Evolutionary conservation across 1,284 basidiomycete genomes (phyloP).

Genomic region (Ustilago crameri): DNA sequence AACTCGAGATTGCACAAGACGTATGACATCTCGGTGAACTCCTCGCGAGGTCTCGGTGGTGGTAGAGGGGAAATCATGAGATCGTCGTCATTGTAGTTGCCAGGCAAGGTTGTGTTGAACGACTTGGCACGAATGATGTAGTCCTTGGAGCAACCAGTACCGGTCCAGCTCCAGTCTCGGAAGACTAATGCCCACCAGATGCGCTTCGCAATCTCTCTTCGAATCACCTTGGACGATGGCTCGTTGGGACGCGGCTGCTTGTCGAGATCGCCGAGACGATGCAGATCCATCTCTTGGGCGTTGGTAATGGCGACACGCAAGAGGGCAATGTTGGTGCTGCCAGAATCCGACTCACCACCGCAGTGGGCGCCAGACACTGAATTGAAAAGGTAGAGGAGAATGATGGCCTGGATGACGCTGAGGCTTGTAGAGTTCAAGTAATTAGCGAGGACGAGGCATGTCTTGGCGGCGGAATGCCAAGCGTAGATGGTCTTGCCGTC

Average conservation of each 20-base stretch:
- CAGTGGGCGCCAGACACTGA: constrained; percentile 30
- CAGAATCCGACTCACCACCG: constrained; percentile 36
- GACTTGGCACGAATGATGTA: constrained; percentile 56
- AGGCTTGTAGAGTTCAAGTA: constrained; percentile 55
- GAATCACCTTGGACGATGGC: constrained; percentile 45
- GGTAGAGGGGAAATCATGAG: constrained; percentile 51
- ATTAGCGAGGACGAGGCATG: constrained; percentile 57
- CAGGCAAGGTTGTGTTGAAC: constrained; percentile 65
- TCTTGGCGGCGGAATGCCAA: constrained; percentile 62
- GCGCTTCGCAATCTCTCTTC: constrained; percentile 61
- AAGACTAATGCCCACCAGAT: constrained; percentile 65
- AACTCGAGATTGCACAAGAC: constrained; percentile 54
- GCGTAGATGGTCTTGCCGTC: constrained; percentile 58
- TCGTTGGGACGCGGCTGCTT: constrained; percentile 52
- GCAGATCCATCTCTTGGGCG: constrained; percentile 62
- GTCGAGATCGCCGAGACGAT: constrained; percentile 60
- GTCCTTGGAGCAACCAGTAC: constrained; percentile 37
- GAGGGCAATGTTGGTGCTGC: constrained; percentile 35
- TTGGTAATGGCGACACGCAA: constrained; percentile 62
- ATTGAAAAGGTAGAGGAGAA: constrained; percentile 47
- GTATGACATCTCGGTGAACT: constrained; percentile 63
- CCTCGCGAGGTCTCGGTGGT: constrained; percentile 44
- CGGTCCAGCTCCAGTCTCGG: constrained; percentile 56
- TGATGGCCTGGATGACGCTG: constrained; percentile 60
- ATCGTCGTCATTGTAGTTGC: constrained; percentile 65